Evolutionary conservation across 208 protist genomes (phyloP).

Genomic region (Leishmania arabica): DNA sequence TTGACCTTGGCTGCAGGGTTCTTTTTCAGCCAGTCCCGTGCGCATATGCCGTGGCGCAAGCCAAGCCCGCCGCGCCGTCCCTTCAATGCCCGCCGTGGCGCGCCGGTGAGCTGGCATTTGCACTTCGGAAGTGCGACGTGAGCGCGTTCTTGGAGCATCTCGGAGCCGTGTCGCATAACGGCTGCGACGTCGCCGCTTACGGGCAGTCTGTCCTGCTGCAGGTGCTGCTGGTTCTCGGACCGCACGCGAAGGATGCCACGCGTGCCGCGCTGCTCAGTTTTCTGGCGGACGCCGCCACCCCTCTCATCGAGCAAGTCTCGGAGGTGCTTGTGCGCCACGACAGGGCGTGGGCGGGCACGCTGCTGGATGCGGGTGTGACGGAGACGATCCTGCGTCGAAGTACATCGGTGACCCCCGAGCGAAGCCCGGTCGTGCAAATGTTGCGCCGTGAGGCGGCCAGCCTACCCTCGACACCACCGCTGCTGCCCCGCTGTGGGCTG

Average conservation of each 20-base stretch:
- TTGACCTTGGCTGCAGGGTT: conserved; percentile 38
- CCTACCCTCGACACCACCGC: conserved; percentile 23
- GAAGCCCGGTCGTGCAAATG: conserved; percentile 34
- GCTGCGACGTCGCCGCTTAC: conserved; percentile 40
- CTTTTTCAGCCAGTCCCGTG: conserved; percentile 79
- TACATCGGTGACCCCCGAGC: conserved; percentile 7
- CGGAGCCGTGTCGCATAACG: conserved; percentile 51
- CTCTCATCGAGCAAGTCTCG: conserved; percentile 42
- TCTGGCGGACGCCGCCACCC: conserved; percentile 31
- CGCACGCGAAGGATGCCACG: conserved; percentile 37
- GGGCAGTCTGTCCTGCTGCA: conserved; percentile 64
- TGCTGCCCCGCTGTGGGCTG: conserved; percentile 8
- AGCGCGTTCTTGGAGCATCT: conserved; percentile 30
- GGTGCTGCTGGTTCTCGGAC: conserved; percentile 46
- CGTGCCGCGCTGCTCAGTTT: conserved; percentile 50
- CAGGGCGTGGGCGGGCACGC: conserved; percentile 45
- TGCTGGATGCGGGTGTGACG: conserved; percentile 62
- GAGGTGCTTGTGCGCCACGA: conserved; percentile 44
- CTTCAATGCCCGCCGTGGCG: conserved; percentile 10
- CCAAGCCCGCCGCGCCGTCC: conserved; percentile 7
- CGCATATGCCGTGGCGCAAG: conserved; percentile 21
- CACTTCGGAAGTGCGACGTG: conserved; percentile 9
- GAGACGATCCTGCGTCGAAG: conserved; percentile 37
- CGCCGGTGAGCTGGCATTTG: conserved; percentile 1
- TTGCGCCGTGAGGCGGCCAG: conserved; percentile 17